These are phyloP conservation scores for Exophiala sp. DNA, from an alignment of 2,329 filamentous ascomycete species.

Conservation along the genomic window DNA sequence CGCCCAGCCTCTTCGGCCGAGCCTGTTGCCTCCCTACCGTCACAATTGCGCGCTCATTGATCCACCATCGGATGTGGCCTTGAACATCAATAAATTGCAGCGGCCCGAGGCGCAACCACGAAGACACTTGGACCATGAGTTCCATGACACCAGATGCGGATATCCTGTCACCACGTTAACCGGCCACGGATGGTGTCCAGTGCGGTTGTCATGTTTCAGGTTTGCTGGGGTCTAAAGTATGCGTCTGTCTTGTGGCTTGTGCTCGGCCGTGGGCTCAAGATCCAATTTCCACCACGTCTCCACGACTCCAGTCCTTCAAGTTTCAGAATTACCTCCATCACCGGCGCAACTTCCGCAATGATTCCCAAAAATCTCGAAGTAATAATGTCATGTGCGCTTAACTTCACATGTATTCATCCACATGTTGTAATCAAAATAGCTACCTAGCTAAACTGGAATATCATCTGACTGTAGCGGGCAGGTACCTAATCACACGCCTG, in stretches of 20 bases:
- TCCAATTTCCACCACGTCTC: conserved; percentile 14
- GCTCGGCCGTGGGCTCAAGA: neutral
- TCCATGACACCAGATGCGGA: neutral
- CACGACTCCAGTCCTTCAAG: conserved; percentile 3
- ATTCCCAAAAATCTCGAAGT: conserved; percentile 5
- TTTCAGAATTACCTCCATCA: conserved; percentile 14
- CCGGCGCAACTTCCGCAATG: conserved; percentile 19
- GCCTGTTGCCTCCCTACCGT: too few species aligned
- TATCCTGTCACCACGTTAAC: conserved; percentile 1
- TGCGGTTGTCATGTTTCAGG: conserved; percentile 14
- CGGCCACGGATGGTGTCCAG: neutral
- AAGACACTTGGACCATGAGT: neutral
- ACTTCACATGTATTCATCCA: conserved; percentile 13
- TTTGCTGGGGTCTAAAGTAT: conserved; percentile 1
- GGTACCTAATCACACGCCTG: conserved; percentile 6
- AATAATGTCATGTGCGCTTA: conserved; percentile 6
- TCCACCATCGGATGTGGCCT: neutral
- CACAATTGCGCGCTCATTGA: neutral
- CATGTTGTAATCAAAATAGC: conserved; percentile 4
- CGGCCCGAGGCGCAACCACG: neutral
- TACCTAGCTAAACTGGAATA: neutral
- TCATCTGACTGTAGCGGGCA: neutral
- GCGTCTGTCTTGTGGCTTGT: neutral
- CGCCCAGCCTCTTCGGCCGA: too few species aligned
- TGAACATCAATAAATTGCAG: neutral